Evolutionary conservation across 2,329 filamentous ascomycete genomes (phyloP).

Genomic region (Lachnellula suecica): DNA sequence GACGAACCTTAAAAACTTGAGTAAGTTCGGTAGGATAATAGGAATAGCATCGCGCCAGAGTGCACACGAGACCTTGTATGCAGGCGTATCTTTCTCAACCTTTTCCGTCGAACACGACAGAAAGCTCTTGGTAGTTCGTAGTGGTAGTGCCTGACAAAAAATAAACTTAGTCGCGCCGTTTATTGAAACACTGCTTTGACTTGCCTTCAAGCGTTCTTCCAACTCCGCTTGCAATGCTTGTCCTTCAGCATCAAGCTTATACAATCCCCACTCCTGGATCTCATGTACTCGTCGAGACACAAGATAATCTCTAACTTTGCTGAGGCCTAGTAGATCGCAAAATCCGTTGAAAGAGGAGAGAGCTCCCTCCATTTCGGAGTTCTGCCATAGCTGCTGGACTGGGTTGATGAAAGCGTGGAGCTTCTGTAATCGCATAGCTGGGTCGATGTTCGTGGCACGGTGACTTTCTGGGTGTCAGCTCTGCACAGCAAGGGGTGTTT

Average conservation of each 20-base stretch:
- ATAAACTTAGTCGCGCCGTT: slow-evolving; percentile 5
- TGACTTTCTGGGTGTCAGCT: slow-evolving; percentile 55
- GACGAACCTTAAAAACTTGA: slow-evolving; percentile 71
- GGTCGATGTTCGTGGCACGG: slow-evolving; percentile 74
- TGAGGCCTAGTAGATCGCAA: slow-evolving; percentile 75
- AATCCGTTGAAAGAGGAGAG: slow-evolving; percentile 78
- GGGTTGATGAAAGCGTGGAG: slow-evolving; percentile 79
- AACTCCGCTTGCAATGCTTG: slow-evolving; percentile 76
- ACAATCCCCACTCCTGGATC: slow-evolving; percentile 78
- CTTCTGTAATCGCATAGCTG: slow-evolving; percentile 66
- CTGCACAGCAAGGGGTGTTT: not conserved
- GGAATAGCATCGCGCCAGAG: slow-evolving; percentile 88
- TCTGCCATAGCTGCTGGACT: slow-evolving; percentile 77
- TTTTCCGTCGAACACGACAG: slow-evolving; percentile 92
- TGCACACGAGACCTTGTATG: slow-evolving; percentile 72
- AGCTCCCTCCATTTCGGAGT: slow-evolving; percentile 63
- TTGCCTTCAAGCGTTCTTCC: slow-evolving; percentile 69
- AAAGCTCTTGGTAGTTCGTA: slow-evolving; percentile 87
- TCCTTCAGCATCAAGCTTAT: slow-evolving; percentile 76
- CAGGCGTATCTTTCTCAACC: slow-evolving; percentile 68
- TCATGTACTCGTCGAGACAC: slow-evolving; percentile 70
- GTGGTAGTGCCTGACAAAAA: slow-evolving; percentile 57
- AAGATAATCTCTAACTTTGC: slow-evolving; percentile 79
- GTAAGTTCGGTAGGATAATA: slow-evolving; percentile 77
- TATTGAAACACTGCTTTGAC: not conserved